Percentiles rank a stretch among this genome's conserved stretches.
phyloP scores from a whole-genome alignment of 441 rosid genomes.

The Arabidopsis lyrata region DNA sequence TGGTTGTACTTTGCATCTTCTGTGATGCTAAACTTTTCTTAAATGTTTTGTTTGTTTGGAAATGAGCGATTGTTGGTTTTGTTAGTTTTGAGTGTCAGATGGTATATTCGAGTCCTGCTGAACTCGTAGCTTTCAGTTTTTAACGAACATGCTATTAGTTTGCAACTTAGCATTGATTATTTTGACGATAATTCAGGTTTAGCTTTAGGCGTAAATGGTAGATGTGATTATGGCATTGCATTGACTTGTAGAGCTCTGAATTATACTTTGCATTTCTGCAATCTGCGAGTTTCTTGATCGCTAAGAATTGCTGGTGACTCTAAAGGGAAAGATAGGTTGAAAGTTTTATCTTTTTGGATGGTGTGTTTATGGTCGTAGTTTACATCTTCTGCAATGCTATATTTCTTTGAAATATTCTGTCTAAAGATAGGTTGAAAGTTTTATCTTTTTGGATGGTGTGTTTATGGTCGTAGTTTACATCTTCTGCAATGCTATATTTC shows the following conservation, averaged over 20 bases:
- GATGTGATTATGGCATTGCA: slow-evolving; percentile 16
- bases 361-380: background rate
- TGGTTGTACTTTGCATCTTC: background rate
- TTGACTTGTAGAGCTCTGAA: background rate
- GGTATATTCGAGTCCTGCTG: background rate
- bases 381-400: too few relatives aligned
- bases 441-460: background rate
- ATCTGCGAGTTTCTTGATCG: too few relatives aligned
- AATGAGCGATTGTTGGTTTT: background rate
- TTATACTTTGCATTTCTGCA: background rate
- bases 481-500: background rate
- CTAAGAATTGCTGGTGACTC: too few relatives aligned
- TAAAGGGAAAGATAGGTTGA: background rate
- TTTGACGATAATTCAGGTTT: background rate
- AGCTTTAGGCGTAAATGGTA: background rate
- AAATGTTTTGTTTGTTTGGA: background rate
- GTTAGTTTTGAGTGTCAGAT: background rate
- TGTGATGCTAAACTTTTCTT: background rate
- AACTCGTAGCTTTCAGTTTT: background rate
- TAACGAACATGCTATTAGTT: background rate
- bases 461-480: too few relatives aligned
- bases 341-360: background rate
- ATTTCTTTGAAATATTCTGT: too few relatives aligned
- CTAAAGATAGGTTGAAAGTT: background rate
- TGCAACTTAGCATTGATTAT: background rate